These are phyloP conservation scores for Leccinum pseudoinsigne DNA, from an alignment of 1,284 basidiomycete species.

Conservation along the genomic window DNA sequence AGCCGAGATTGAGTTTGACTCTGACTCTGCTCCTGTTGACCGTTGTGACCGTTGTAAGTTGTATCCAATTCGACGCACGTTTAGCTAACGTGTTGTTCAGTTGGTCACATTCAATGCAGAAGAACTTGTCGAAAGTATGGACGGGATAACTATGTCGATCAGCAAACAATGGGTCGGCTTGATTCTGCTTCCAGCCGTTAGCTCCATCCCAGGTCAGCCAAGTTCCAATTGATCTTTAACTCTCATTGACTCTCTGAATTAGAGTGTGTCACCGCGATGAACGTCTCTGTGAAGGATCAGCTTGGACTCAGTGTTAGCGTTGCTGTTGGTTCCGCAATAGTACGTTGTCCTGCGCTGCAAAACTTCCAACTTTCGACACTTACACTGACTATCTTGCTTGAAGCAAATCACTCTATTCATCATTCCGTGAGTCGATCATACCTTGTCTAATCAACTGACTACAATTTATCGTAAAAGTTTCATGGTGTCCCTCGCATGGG, in stretches of 20 bases:
- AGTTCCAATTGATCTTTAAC: background rate
- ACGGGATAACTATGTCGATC: slow-evolving; percentile 56
- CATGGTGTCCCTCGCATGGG: slow-evolving; percentile 69
- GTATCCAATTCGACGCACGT: background rate
- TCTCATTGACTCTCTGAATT: background rate
- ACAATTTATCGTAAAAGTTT: slow-evolving; percentile 40
- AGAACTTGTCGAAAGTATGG: slow-evolving; percentile 80
- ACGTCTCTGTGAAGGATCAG: slow-evolving; percentile 84
- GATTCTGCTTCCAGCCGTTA: slow-evolving; percentile 87
- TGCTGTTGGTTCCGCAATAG: slow-evolving; percentile 89
- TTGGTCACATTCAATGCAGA: slow-evolving; percentile 84
- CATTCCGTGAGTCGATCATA: slow-evolving; percentile 31
- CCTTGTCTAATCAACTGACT: background rate
- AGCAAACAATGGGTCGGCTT: slow-evolving; percentile 82
- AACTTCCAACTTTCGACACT: background rate
- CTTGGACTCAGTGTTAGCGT: slow-evolving; percentile 75
- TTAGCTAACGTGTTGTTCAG: slow-evolving; percentile 36
- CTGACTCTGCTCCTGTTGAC: slow-evolving; percentile 58
- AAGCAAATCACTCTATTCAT: slow-evolving; percentile 84
- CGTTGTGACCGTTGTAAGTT: slow-evolving; percentile 63
- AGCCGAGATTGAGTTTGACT: slow-evolving; percentile 60
- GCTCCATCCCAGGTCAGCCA: slow-evolving; percentile 71
- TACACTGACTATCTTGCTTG: background rate
- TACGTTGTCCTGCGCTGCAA: slow-evolving; percentile 38
- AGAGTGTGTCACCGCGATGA: slow-evolving; percentile 89